Percentiles rank a stretch among this genome's conserved stretches.
Conservation (phyloP, 805 yeast genomes). For the Priceomyces fermenticarens region DNA sequence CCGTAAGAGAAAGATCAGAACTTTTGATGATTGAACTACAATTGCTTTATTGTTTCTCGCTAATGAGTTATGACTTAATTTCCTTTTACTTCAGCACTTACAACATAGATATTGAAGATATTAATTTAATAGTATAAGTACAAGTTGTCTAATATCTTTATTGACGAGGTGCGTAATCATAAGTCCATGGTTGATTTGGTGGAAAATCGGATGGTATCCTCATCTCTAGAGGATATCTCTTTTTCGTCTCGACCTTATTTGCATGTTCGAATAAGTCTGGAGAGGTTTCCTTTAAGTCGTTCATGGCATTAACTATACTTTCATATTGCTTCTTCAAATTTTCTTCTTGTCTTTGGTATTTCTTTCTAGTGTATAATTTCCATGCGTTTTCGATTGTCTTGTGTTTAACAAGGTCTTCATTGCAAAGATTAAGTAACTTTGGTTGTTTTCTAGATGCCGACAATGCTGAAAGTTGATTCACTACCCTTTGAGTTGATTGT, state of each 20-base stretch:
- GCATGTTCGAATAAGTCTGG: conserved; percentile 64
- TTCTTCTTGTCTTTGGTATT: conserved; percentile 37
- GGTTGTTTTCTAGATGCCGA: conserved; percentile 91
- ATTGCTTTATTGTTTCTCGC: not conserved
- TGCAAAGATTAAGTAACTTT: conserved; percentile 64
- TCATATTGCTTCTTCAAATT: conserved; percentile 59
- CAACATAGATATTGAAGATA: no score
- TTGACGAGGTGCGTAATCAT: conserved; percentile 31
- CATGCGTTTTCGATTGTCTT: conserved; percentile 81
- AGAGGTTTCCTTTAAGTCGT: conserved; percentile 51
- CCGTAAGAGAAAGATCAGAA: conserved; percentile 25
- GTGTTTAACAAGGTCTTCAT: conserved; percentile 85
- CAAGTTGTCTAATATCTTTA: conserved; percentile 1
- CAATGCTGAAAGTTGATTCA: conserved; percentile 70
- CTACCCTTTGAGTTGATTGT: conserved; percentile 41
- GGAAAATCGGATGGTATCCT: conserved; percentile 91
- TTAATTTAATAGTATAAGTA: not conserved
- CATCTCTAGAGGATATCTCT: conserved; percentile 70
- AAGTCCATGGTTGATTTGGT: conserved; percentile 76
- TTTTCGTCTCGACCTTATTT: conserved; percentile 45
- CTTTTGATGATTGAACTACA: conserved; percentile 20
- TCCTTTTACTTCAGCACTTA: no score
- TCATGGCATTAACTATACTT: conserved; percentile 69
- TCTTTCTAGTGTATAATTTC: conserved; percentile 57
- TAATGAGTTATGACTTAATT: no score